Evolutionary conservation across 176 grass and related monocot genomes (phyloP), one percentile per base, ranked within the genome.

Genomic region (Musa troglodytarum): DNA sequence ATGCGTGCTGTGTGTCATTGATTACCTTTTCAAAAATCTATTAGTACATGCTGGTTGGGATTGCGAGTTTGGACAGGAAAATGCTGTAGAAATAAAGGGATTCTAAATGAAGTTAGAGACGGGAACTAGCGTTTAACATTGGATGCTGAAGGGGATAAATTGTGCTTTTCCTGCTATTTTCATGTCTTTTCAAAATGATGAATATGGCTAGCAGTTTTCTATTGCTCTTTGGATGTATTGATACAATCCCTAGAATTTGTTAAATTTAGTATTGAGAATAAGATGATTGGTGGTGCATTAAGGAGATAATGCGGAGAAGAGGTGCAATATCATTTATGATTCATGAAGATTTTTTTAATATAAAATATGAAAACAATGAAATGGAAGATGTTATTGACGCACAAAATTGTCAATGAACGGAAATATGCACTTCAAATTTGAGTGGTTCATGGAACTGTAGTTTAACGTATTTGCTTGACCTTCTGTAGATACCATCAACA

Each of bases 401-500:
- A 20, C 17, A 50, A 50, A 11, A 20, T 21, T 51, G 3, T 70
- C 49, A 67, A 34, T 23, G 9, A 67, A 16, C 43, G 11, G 21
- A 70, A 51, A 9, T 11, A 21, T 21, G 29, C 17, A 20, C 13
- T 26, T 8, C 1, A 50, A 20, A 20, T 51, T 10, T 10, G 34
- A 9, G n/a, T 70, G 10, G 1, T 19, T 25, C 17, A 17, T 70
- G 0, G 11, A 25, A 14, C 15, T 51, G 49, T 70, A 70, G 2
- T 25, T 70, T 26, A 26, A 65, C 21, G 10, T 64, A 8, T 24
- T 65, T 65, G 22, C 2, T 9, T 11, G 34, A 5, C 34, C 12
- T 70, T 70, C 19, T n/a, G 21, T 74, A 92, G 89, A 58, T 82
- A 53, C 88, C 92, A 11, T 23, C 50, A 71, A 79, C 88, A 59